Evolutionary conservation across 495 filamentous ascomycete genomes (phyloP), one percentile per base, ranked within the genome.

Genomic region (Penicillium bovifimosum): DNA sequence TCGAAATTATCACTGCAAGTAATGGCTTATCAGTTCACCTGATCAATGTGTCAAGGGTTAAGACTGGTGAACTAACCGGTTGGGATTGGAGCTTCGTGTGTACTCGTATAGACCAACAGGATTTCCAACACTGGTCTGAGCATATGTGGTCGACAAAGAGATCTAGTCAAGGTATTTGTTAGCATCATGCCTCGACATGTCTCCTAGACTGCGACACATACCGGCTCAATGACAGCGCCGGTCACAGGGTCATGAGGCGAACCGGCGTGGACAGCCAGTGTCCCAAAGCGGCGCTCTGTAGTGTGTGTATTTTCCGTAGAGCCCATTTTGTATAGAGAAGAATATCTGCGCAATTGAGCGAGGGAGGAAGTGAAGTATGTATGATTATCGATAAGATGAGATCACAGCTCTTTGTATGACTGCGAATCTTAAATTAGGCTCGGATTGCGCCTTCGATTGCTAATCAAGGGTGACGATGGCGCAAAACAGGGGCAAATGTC

Each of bases 71-170:
- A 57, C 71, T 56, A 41, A 80, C 80, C 91, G 80, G 67, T 98
- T 98, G 26, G 93, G 93, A 67, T 98, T 98, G 45, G 88, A 81
- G 70, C 86, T 91, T 34, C 93, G 83, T 41, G 82, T 86, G 76
- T 98, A 98, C 69, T 98, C 93, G 69, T 91, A 93, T 39, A 67
- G 63, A 43, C 93, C 93, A 28, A 97, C 76, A 6, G 93, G 93
- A 62, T 83, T 80, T 20, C 91, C 93, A 13, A 95, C 90, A 13
- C 81, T 78, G 17, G 80, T 86, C 73, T 98, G 93, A 14, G 84
- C 89, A 59, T 87, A 98, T 10, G 93, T 98, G 13, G 93, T 98
- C 9, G 89, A 93, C 9, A 98, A 84, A 6, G 93, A 96, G 65
- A 98, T 96, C 84, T 86, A 60, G 59, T 55, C 46, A 62, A 48